Evolutionary conservation across 2,329 filamentous ascomycete species (phyloP).

Genomic region (Ascochyta fabae): DNA sequence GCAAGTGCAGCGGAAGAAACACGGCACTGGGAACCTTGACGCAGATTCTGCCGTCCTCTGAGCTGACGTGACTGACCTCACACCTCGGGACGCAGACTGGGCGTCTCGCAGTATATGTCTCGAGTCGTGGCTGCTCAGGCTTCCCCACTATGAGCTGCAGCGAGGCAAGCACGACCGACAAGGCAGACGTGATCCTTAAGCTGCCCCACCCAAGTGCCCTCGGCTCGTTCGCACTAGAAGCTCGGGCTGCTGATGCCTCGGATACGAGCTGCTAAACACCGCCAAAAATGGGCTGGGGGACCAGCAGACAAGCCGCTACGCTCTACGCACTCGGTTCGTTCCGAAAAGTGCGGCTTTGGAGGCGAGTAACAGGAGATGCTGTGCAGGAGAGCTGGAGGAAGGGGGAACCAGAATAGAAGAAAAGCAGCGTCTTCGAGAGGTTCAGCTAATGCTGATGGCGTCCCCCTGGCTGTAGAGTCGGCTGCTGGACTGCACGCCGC

Average conservation of each 20-base stretch:
- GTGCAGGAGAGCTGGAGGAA: too few relatives aligned
- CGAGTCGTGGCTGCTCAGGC: slow-evolving; percentile 8
- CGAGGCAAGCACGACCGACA: slow-evolving; percentile 20
- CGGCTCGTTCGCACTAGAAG: slow-evolving; percentile 25
- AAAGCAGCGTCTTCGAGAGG: neutral
- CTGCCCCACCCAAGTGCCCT: slow-evolving; percentile 17
- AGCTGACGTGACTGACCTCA: neutral
- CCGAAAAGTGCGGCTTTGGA: slow-evolving; percentile 10
- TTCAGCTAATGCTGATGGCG: slow-evolving; percentile 1
- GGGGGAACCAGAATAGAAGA: neutral
- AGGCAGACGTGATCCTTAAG: slow-evolving; percentile 18
- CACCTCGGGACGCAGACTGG: neutral
- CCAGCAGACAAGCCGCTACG: slow-evolving; percentile 3
- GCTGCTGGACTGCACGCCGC: neutral
- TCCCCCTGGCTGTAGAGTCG: slow-evolving; percentile 1
- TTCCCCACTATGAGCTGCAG: slow-evolving; percentile 11
- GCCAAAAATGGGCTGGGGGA: neutral
- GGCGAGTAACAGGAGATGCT: neutral
- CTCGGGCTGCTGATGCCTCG: slow-evolving; percentile 23
- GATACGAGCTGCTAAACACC: slow-evolving; percentile 10
- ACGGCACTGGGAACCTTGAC: slow-evolving; percentile 8
- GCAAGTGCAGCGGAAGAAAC: slow-evolving; percentile 21
- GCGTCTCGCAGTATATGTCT: slow-evolving; percentile 2
- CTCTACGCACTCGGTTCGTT: slow-evolving; percentile 21
- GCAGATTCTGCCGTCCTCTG: neutral